These are phyloP conservation scores for Fusarium protoensiforme DNA, from an alignment of 2,329 filamentous ascomycete genomes.

Conservation along the genomic window DNA sequence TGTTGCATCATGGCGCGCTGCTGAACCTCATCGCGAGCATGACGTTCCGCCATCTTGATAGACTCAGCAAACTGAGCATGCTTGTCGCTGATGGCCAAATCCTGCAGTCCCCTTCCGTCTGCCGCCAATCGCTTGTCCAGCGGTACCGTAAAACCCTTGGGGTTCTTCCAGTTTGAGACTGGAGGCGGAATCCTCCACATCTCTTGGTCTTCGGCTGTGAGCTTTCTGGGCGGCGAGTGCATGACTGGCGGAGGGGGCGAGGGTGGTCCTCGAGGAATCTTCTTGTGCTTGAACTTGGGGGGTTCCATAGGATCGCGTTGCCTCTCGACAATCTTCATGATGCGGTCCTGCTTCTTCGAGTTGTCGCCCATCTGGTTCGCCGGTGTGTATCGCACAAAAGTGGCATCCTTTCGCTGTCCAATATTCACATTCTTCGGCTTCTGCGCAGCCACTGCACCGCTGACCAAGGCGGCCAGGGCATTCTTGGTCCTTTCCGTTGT, in stretches of 20 bases:
- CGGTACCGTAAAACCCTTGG: constrained; percentile 96
- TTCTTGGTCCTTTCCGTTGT: constrained; percentile 90
- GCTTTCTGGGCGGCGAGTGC: constrained; percentile 92
- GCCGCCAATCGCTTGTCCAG: constrained; percentile 95
- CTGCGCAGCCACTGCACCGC: constrained; percentile 88
- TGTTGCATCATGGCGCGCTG: constrained; percentile 96
- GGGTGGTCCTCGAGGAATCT: constrained; percentile 92
- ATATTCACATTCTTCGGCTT: constrained; percentile 95
- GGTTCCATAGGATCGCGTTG: constrained; percentile 97
- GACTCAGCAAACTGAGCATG: constrained; percentile 97
- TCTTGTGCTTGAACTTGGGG: constrained; percentile 99
- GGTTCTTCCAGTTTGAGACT: constrained; percentile 99
- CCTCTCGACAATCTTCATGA: constrained; percentile 97
- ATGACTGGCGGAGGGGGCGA: constrained; percentile 94
- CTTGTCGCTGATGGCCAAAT: constrained; percentile 97
- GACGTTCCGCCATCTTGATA: constrained; percentile 91
- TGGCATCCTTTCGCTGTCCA: constrained; percentile 83
- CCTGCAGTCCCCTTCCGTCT: constrained; percentile 90
- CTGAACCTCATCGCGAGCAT: constrained; percentile 94
- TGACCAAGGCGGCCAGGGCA: constrained; percentile 84
- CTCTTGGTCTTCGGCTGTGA: constrained; percentile 97
- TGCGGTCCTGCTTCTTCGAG: constrained; percentile 88
- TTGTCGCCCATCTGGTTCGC: constrained; percentile 95
- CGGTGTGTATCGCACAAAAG: constrained; percentile 94
- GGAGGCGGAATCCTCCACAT: constrained; percentile 91